Conservation (phyloP, 1,284 basidiomycete species). For the Malassezia arunalokei region DNA sequence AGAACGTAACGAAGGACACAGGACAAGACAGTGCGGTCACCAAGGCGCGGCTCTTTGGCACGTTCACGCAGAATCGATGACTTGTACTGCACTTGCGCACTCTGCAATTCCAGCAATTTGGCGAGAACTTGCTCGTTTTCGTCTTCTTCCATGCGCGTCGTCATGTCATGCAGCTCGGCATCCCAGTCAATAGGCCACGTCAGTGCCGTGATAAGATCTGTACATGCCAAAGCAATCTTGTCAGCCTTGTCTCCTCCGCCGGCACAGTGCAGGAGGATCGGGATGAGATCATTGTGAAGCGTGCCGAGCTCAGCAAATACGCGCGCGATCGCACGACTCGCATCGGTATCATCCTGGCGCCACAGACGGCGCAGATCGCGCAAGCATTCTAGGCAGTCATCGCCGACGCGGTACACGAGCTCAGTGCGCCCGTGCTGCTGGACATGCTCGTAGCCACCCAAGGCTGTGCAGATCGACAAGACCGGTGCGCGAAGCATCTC, state of each 20-base stretch:
- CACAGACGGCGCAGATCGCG: constrained; percentile 40
- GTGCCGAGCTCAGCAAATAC: constrained; percentile 39
- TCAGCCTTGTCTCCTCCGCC: constrained; percentile 25
- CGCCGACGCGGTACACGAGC: constrained; percentile 27
- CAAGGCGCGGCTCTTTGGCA: constrained; percentile 16
- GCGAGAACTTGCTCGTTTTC: constrained; percentile 16
- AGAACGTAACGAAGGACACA: constrained; percentile 35
- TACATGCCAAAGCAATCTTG: constrained; percentile 42
- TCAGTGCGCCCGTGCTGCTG: constrained; percentile 16
- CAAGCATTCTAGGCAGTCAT: constrained; percentile 36
- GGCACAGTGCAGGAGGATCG: constrained; percentile 38
- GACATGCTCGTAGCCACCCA: constrained; percentile 40
- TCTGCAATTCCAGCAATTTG: constrained; percentile 25
- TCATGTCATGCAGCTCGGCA: constrained; percentile 33
- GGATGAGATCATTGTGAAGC: constrained; percentile 39
- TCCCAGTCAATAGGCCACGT: constrained; percentile 43
- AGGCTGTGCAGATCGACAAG: constrained; percentile 33
- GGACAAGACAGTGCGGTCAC: constrained; percentile 26
- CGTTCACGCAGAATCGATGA: constrained; percentile 32
- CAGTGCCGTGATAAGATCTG: constrained; percentile 42
- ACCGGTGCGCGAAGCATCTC: constrained; percentile 27
- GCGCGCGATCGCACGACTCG: constrained; percentile 32
- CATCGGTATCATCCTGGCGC: constrained; percentile 40
- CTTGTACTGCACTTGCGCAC: constrained; percentile 39
- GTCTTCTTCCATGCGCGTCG: constrained; percentile 28